Base-by-base conservation (phyloP, 768 basidiomycete genomes). In the Rhodotorula graminis region DNA sequence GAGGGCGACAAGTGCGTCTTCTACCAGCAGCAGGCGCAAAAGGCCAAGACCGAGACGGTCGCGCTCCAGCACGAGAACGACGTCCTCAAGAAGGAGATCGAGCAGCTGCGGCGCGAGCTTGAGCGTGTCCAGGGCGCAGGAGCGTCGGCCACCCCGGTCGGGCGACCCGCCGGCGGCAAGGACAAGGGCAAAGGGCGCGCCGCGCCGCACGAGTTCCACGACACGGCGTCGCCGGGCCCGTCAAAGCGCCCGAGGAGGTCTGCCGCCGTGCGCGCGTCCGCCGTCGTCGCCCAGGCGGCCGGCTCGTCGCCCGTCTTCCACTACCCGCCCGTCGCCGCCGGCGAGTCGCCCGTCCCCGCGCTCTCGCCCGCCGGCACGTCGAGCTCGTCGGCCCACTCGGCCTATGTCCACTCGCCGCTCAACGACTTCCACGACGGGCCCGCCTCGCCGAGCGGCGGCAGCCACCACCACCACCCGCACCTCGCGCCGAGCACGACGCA, bases 1-100 rank as follows among this genome's bases (percentile, higher is more conserved):
- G 72, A 76, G 59, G 72, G 75, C 63, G 75, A 73, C 33, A 71
- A 73, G 61, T 63, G 64, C 56, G 69, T 71, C 60, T 76, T 73
- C 61, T 76, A 68, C 61, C 75, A 76, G 61, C 66, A 69, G 37
- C 72, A 73, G 70, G 75, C 75, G 14, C 66, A 65, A 37, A 58
- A 67, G 62, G 69, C 72, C 58, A 73, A 71, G 52, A 23, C 57
- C 40, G 75, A 76, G 44, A 37, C 72, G 50, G 58, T 60, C 3
- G 44, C 56, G 23, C 61, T 73, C 9, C 49, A 50, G 29, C 60
- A 61, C 21, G 75, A 76, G 67, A 76, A 73, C 70, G 72, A 65
- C 44, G 40, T n/a, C n/a, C 61, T 76, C 16, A 61, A 55, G 40
- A 47, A 46, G 27, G 31, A 59, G 15, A 18, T 76, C 55, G 66